Evolutionary conservation across 768 basidiomycete genomes (phyloP).

Genomic region (Mycena indigotica): DNA sequence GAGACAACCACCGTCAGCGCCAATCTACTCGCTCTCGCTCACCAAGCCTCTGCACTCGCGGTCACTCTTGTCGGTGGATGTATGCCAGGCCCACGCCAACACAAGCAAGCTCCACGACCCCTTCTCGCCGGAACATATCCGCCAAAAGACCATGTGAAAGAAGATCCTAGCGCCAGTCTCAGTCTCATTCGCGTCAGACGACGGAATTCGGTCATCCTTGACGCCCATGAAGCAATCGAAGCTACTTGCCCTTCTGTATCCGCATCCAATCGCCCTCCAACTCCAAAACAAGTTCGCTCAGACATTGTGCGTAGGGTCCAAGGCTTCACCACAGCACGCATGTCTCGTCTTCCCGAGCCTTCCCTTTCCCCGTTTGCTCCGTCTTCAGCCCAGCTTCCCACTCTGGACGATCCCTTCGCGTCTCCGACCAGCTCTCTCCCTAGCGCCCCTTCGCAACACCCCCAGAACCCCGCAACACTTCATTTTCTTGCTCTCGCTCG

Average conservation of each 20-base stretch:
- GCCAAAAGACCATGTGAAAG: neutral
- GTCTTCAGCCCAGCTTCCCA: neutral
- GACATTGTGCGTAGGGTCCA: conserved; percentile 9
- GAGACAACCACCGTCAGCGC: neutral
- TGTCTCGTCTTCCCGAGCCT: conserved; percentile 1
- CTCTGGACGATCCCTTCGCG: conserved; percentile 8
- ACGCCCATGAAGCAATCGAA: too few relatives aligned
- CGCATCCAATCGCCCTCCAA: neutral
- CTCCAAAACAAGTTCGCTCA: conserved; percentile 7
- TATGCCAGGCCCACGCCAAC: conserved; percentile 2
- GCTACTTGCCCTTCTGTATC: neutral
- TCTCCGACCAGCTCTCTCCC: neutral
- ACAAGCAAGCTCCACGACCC: too few relatives aligned
- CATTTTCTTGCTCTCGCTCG: neutral
- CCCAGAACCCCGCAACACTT: conserved; percentile 2
- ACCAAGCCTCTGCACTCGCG: conserved; percentile 13
- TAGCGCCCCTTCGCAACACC: conserved; percentile 4
- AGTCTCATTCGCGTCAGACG: neutral
- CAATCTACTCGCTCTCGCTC: conserved; percentile 12
- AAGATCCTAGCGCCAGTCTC: neutral
- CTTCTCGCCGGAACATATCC: neutral
- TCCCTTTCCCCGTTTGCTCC: neutral
- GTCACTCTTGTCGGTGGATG: conserved; percentile 13
- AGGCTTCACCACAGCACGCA: conserved; percentile 18
- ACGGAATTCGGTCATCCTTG: neutral